Conservation (phyloP, 495 filamentous ascomycete species). For the Tuber magnatum region DNA sequence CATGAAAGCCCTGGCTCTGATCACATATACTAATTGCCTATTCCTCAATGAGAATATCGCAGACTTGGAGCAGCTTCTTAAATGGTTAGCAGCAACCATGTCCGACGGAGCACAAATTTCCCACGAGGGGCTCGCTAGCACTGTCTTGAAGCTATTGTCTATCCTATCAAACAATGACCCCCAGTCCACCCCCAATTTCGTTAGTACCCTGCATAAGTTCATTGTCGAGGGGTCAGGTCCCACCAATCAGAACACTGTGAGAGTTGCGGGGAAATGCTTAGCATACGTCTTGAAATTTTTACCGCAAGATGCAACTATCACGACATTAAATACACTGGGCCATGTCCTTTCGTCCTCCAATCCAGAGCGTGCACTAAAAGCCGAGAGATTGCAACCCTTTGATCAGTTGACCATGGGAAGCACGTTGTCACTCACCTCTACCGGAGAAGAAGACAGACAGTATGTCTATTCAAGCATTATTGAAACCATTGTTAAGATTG, state of each 20-base stretch:
- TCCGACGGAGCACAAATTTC: conserved; percentile 73
- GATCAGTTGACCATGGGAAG: conserved; percentile 54
- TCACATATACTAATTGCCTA: conserved; percentile 76
- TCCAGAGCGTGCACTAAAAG: conserved; percentile 44
- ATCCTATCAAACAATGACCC: conserved; percentile 66
- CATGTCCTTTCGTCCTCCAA: conserved; percentile 72
- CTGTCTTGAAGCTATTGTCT: conserved; percentile 72
- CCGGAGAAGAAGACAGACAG: conserved; percentile 65
- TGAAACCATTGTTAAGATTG: conserved; percentile 81
- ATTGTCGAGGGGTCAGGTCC: conserved; percentile 70
- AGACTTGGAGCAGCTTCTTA: conserved; percentile 70
- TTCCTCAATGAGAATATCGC: conserved; percentile 70
- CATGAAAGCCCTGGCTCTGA: conserved; percentile 73
- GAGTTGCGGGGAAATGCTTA: conserved; percentile 70
- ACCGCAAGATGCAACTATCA: conserved; percentile 88
- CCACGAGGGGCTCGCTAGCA: conserved; percentile 62
- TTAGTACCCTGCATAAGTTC: conserved; percentile 72
- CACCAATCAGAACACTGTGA: conserved; percentile 56
- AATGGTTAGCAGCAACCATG: conserved; percentile 77
- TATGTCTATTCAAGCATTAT: conserved; percentile 71
- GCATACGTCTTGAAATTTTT: conserved; percentile 69
- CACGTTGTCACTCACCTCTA: conserved; percentile 64
- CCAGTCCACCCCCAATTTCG: conserved; percentile 59
- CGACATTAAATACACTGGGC: conserved; percentile 85
- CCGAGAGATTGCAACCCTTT: conserved; percentile 38